Base-by-base conservation (phyloP, 371 early-diverging fungal species). In the Mucor circinelloides region DNA sequence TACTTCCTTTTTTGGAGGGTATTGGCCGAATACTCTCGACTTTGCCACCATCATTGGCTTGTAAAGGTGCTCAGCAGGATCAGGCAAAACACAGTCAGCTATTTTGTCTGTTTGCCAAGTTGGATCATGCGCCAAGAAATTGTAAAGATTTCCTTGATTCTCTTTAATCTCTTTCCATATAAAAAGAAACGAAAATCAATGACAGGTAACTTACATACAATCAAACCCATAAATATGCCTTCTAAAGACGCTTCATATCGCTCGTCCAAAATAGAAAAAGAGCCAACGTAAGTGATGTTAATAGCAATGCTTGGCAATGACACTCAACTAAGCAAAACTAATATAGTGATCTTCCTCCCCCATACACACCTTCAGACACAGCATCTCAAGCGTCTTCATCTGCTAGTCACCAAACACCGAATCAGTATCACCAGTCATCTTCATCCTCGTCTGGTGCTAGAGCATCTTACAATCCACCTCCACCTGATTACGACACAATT, bases 341-440 rank as follows among this genome's bases (percentile, higher is more conserved):
- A 40, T 42, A 25, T 56, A 65, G 70, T 30, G 70, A 70, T 38
- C 19, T 34, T 0, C 70, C 70, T 36, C 70, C 70, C 31, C 70
- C 70, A 32, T 70, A 70, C 40, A 57, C 66, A 21, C 46, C 61
- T 21, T 50, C 44, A 1, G 36, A 46, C 10, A 9, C 28, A 38
- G 19, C 15, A 21, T 23, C 40, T 15, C 21, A 46, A 36, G n/a
- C 46, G 25, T 23, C 48, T n/a, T 21, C 57, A 46, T 28, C 63
- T 19, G 23, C 25, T 55, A n/a, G n/a, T 19, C 57, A 23, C 25
- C 30, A 56, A 17, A n/a, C 50, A 61, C 3, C 19, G 19, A 46
- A 27, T 21, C 62, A 48, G 8, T n/a, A 62, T 32, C 62, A 54
- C 23, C 12, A 13, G 9, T 21, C 40, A n/a, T 6, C 58, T 17